Evolutionary conservation across 805 yeast species (phyloP).

Genomic region (Cyberlindnera meyerae): DNA sequence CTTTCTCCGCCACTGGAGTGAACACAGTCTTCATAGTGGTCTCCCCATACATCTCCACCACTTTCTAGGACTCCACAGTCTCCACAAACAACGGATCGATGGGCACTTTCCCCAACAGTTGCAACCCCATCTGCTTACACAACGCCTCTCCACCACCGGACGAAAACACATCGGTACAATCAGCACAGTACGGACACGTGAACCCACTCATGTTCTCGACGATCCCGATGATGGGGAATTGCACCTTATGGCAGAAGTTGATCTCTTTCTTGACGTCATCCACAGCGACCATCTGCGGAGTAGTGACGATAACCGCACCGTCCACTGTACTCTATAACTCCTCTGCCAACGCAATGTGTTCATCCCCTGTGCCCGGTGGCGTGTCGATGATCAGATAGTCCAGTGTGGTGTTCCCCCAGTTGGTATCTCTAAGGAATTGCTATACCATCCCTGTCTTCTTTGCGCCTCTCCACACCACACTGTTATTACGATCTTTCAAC

Average conservation of each 20-base stretch:
- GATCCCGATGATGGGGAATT: constrained; percentile 74
- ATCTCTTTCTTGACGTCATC: constrained; percentile 94
- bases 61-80: constrained; percentile 60
- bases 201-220: constrained; percentile 97
- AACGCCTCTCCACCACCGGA: constrained; percentile 84
- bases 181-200: constrained; percentile 89
- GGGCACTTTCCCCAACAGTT: constrained; percentile 83
- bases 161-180: constrained; percentile 87
- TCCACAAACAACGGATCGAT: constrained; percentile 90
- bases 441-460: constrained; percentile 96
- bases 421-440: constrained; percentile 85
- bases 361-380: constrained; percentile 99
- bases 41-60: constrained; percentile 8
- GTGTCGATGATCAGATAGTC: constrained; percentile 87
- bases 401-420: constrained; percentile 72
- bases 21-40: constrained; percentile 15
- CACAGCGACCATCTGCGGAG: constrained; percentile 91
- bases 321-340: constrained; percentile 68
- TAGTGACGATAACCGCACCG: constrained; percentile 93
- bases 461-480: constrained; percentile 98
- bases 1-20: constrained; percentile 10
- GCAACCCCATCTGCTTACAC: constrained; percentile 56
- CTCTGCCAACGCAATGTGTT: constrained; percentile 94
- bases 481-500: constrained; percentile 75
- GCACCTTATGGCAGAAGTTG: constrained; percentile 84